Evolutionary conservation across 2,329 filamentous ascomycete species (phyloP), one percentile per base, ranked within the genome.

Genomic region (Fusarium sororula): DNA sequence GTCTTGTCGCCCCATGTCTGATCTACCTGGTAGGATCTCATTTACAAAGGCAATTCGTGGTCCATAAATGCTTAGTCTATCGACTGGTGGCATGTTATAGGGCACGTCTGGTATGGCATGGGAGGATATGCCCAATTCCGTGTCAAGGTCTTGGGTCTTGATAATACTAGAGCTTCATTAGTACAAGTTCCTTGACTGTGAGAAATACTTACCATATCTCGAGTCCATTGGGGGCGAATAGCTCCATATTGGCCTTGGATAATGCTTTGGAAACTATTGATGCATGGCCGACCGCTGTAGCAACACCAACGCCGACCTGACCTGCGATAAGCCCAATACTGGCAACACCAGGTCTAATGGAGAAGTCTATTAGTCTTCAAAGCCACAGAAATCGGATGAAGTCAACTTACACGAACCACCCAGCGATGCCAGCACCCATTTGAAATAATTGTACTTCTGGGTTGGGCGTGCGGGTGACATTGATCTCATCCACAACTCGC

Each of bases 391-490:
- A 3, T 37, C 1, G 7, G 5, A 15, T 12, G 2, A 8, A 20
- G 12, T n/a, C 30, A 37, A 50, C 56, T 51, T 51, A 51, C 56
- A 58, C 7, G 18, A 58, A 58, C 56, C 56, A 58, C 5, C 56
- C 56, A 14, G 56, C 56, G 37, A 58, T 58, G 5, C 14, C 18
- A 8, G 42, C 32, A 14, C 56, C 32, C 17, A 15, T 28, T 22
- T 58, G 56, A 20, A 58, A 37, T 3, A 58, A 15, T 26, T 58
- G 24, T 32, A 3, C 24, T 26, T 58, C 56, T 7, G 42, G 56
- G 24, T 58, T 58, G 22, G 56, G 56, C 8, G 24, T 51, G 20
- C 56, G 56, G 26, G 24, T 42, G 15, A 58, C 24, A 18, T 50
- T 58, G 24, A 58, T 51, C 15, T 26, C 24, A 30, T 58, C 56